Evolutionary conservation across 1,139 yeast genomes (phyloP), one percentile per base, ranked within the genome.

Genomic region (Sugiyamaella grinbergsii): DNA sequence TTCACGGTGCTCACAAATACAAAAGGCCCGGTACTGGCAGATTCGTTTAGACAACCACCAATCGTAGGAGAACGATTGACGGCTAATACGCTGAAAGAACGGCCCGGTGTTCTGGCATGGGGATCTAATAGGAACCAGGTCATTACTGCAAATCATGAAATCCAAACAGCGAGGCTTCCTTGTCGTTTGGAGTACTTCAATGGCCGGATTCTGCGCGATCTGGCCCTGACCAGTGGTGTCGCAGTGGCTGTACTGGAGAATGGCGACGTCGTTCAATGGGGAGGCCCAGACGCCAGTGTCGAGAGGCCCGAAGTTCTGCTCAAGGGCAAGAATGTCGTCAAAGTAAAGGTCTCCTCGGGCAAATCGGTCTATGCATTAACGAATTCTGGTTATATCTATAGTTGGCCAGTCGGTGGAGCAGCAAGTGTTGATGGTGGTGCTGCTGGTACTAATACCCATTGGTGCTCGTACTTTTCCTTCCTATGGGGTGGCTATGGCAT

Each of bases 261-360:
- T 22, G 98, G 98, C n/a, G 79, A 83, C 60, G 75, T 88, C 19
- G 82, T 80, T 53, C 87, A 84, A 63, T 86, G 90, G 85, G 79
- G 80, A 37, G 29, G 10, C 15, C 33, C 13, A 1, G 29, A n/a
- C 11, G 15, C 24, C 7, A 24, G 18, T 11, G 37, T 32, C n/a
- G 32, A 31, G 2, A 61, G 68, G 26, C 47, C 56, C 16, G 45
- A 41, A 18, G 59, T 73, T 22, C 78, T 83, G 1, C 57, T 72
- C 49, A 69, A 71, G 34, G 83, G 81, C 13, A 73, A 76, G 54
- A 72, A 77, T 11, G 62, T 83, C 23, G 56, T 51, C 1, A 64
- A 71, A 50, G 81, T 79, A 11, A 70, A 72, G 49, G 68, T 83
- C 19, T 79, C 90, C n/a, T 11, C 26, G 4, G 77, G 76, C 47